Base-by-base conservation (phyloP, 495 filamentous ascomycete genomes). In the Daldinia loculata region DNA sequence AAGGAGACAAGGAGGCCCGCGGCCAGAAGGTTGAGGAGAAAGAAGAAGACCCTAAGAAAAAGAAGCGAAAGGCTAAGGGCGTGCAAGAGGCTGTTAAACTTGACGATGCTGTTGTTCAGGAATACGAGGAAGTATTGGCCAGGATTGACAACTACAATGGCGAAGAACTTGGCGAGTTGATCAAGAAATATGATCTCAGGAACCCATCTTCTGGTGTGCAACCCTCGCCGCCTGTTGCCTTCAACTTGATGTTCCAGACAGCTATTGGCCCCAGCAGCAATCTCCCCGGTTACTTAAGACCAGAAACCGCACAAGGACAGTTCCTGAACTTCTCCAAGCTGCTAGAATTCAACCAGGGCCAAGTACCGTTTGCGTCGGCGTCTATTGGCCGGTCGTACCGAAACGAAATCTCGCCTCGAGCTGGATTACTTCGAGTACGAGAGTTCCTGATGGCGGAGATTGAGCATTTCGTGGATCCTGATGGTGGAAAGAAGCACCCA, bases 381-480 rank as follows among this genome's bases (percentile, higher is more conserved):
- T 92, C 87, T 7, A 90, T 94, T 70, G 91, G 91, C 75, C 90
- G 90, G 76, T 92, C 90, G 4, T 93, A 91, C 84, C 85, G 91
- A 66, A 93, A 94, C 72, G 91, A 94, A 73, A 93, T 94, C 67
- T 92, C 91, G 0, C 91, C 91, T 9, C 81, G 91, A 22, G 83
- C 87, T 61, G 91, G 91, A 63, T 82, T 94, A n/a, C 84, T 93
- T 24, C 88, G 91, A 63, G 91, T 94, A 9, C 88, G 91, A 38
- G 91, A 94, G 75, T 94, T 93, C 80, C 78, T 93, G 63, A 93
- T 94, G 91, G 91, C 90, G 5, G 91, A 94, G 79, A 91, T 93
- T 67, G 91, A 93, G 78, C 91, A 93, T 74, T 93, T 88, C 70
- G 91, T 94, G 63, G 91, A 94, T 69, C 91, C 91, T 19, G 76